Evolutionary conservation across 306 rosid species (phyloP).

Genomic region (Corylus avellana): DNA sequence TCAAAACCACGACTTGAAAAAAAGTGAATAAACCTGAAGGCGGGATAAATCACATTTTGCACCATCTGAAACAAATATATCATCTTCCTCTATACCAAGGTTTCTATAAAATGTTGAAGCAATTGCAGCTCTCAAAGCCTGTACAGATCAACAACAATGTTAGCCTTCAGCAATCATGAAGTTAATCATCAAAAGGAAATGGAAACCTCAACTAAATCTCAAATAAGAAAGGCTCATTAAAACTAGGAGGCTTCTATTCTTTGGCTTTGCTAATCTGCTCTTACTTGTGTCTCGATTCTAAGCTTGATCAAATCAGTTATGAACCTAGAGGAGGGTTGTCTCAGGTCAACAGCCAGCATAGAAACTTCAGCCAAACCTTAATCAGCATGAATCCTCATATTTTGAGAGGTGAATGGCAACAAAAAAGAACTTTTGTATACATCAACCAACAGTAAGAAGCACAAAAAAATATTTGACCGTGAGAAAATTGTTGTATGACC

Average conservation of each 20-base stretch:
- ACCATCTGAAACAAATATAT: conserved; percentile 62
- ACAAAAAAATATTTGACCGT: background rate
- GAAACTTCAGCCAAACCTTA: background rate
- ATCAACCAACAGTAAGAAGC: background rate
- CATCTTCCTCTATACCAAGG: conserved; percentile 48
- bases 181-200: background rate
- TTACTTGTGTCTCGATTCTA: background rate
- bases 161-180: conserved; percentile 35
- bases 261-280: background rate
- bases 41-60: conserved; percentile 69
- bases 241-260: background rate
- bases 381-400: background rate
- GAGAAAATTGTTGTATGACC: background rate
- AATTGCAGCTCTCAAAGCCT: conserved; percentile 58
- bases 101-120: conserved; percentile 42
- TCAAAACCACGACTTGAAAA: background rate
- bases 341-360: background rate
- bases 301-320: background rate
- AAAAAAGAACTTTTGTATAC: background rate
- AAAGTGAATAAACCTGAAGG: conserved; percentile 48
- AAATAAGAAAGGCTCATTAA: background rate
- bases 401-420: conserved; percentile 1
- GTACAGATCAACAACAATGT: conserved; percentile 18
- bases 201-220: background rate
- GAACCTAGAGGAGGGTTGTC: background rate